Evolutionary conservation across 2,329 filamentous ascomycete species (phyloP).

Genomic region (Penicillium griseofulvum): DNA sequence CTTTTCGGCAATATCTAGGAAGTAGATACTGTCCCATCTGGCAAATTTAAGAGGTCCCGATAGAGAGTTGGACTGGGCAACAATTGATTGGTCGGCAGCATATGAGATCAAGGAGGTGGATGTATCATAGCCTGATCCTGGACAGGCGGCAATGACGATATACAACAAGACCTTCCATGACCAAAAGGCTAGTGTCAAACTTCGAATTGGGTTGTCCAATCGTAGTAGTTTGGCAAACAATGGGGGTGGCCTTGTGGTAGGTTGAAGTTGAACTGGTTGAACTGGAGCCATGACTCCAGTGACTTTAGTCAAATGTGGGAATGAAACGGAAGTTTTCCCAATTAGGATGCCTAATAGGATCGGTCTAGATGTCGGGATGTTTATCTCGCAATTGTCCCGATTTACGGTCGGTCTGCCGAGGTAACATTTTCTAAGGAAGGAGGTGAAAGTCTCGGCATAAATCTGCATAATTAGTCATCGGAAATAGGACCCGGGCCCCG

Average conservation of each 20-base stretch:
- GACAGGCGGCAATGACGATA: constrained; percentile 49
- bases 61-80: constrained; percentile 12
- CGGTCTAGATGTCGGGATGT: background rate
- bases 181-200: constrained; percentile 45
- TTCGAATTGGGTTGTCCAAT: constrained; percentile 31
- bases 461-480: constrained; percentile 13
- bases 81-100: constrained; percentile 6
- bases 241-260: constrained; percentile 8
- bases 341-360: background rate
- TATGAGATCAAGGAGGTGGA: constrained; percentile 54
- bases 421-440: background rate
- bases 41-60: constrained; percentile 47
- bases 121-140: constrained; percentile 62
- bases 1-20: constrained; percentile 51
- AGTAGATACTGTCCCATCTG: constrained; percentile 65
- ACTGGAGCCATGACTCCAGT: constrained; percentile 9
- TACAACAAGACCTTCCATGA: constrained; percentile 58
- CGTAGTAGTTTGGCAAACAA: constrained; percentile 21
- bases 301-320: background rate
- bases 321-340: background rate
- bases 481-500: too few relatives aligned
- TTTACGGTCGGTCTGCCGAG: background rate
- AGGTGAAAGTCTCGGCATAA: background rate
- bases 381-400: background rate
- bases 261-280: background rate